These are phyloP conservation scores for Tinospora cordifolia DNA, from an alignment of 164 flowering plant genomes.

Conservation along the genomic window DNA sequence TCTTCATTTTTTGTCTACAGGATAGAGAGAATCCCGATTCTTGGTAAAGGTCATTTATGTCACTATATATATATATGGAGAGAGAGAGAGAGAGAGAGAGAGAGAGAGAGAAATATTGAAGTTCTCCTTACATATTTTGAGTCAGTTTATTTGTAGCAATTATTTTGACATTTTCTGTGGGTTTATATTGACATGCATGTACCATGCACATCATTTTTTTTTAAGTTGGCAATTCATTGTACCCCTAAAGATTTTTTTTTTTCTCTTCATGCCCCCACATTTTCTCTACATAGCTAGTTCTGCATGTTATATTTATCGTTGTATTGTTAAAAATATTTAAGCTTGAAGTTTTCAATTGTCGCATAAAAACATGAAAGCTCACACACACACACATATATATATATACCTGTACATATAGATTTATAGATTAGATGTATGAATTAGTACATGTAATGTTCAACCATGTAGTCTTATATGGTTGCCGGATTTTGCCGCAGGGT, in stretches of 20 bases:
- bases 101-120: no score
- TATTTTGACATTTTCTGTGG: no score
- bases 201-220: neutral
- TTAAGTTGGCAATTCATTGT: neutral
- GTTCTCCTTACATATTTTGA: no score
- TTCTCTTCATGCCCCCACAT: neutral
- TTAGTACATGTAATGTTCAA: neutral
- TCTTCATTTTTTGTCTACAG: no score
- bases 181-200: neutral
- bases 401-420: neutral
- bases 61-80: neutral
- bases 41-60: neutral
- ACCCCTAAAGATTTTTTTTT: neutral
- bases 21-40: no score
- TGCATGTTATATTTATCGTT: neutral
- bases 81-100: no score
- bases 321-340: no score
- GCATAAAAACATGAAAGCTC: neutral
- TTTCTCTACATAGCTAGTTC: neutral
- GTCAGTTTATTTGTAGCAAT: no score
- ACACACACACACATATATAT: neutral
- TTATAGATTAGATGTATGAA: neutral
- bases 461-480: neutral
- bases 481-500: conserved; percentile 32
- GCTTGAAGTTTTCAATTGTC: neutral